Conservation (phyloP, 2,329 filamentous ascomycete species). For the Alternaria incomplexa region DNA sequence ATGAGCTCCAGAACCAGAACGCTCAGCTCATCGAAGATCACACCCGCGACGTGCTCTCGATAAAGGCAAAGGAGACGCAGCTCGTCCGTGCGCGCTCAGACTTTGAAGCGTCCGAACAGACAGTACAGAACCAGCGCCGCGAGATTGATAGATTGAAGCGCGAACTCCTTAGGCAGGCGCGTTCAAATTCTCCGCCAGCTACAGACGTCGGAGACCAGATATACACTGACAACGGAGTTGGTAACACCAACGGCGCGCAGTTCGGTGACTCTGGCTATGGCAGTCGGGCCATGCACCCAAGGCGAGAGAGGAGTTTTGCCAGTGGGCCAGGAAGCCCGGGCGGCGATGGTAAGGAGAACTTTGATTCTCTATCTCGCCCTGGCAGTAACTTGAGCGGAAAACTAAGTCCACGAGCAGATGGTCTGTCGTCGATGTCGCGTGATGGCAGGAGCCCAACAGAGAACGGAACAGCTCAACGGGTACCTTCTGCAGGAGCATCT, state of each 20-base stretch:
- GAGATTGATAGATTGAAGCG: slow-evolving; percentile 95
- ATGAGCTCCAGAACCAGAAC: slow-evolving; percentile 96
- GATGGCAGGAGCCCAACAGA: slow-evolving; percentile 43
- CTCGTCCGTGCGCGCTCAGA: slow-evolving; percentile 90
- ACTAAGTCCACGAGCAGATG: slow-evolving; percentile 49
- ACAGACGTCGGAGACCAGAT: slow-evolving; percentile 52
- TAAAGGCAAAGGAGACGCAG: slow-evolving; percentile 98
- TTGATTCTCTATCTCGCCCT: slow-evolving; percentile 44
- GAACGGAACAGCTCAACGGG: slow-evolving; percentile 27
- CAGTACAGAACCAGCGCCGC: slow-evolving; percentile 80
- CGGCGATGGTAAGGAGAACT: slow-evolving; percentile 58
- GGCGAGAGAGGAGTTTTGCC: slow-evolving; percentile 37
- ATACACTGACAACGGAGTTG: slow-evolving; percentile 63
- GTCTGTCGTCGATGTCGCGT: slow-evolving; percentile 40
- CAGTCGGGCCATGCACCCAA: slow-evolving; percentile 50
- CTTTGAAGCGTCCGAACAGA: slow-evolving; percentile 84
- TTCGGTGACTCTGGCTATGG: slow-evolving; percentile 42
- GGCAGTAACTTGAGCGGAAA: slow-evolving; percentile 46
- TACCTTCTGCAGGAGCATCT: slow-evolving; percentile 37
- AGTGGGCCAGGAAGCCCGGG: slow-evolving; percentile 41
- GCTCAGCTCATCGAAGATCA: slow-evolving; percentile 97
- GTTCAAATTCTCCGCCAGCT: slow-evolving; percentile 62
- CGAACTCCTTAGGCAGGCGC: slow-evolving; percentile 66
- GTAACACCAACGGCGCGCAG: slow-evolving; percentile 57
- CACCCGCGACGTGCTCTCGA: slow-evolving; percentile 90